Evolutionary conservation across 768 basidiomycete species (phyloP), one percentile per base, ranked within the genome.

Genomic region (Boletus tylopilopsis): DNA sequence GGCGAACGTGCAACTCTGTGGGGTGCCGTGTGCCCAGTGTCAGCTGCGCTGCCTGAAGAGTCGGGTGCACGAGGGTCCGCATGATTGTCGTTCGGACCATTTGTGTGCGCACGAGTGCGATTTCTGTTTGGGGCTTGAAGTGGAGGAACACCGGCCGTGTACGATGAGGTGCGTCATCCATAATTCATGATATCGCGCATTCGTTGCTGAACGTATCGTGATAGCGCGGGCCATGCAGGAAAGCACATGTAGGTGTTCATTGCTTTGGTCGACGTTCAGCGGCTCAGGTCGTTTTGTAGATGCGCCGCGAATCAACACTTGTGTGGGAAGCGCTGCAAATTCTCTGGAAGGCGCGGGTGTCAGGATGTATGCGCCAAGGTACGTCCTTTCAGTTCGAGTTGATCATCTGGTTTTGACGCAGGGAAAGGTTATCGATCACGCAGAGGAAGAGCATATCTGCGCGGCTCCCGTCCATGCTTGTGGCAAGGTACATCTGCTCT

Each of bases 211-310:
- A 16, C 19, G 24, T 4, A n/a, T 37, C 10, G 4, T 3, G 29
- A 22, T 29, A 83, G 81, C n/a, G 81, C 80, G 25, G 83, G 82
- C 0, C 82, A 84, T 51, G 61, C 73, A 19, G 80, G 78, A 13
- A 68, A 66, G 10, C 82, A 84, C 53, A 71, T 80, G 82, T 82
- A 60, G 4, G 75, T 57, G 23, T 41, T 32, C 2, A 2, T 15
- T 27, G 0, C 16, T 5, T 39, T 18, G 4, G 2, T 2, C 6
- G 16, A 15, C 1, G 2, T 2, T 0, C n/a, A 25, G 7, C 16
- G 5, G n/a, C 27, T 34, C 4, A 54, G 10, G 29, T 24, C 30
- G 19, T 10, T 37, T 38, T 34, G n/a, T 30, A 85, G 84, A 48
- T 85, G 82, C 53, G 64, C 73, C 25, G 70, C 76, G 1, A 74